Conservation (phyloP, 441 rosid species). For the Brassica hybrid region DNA sequence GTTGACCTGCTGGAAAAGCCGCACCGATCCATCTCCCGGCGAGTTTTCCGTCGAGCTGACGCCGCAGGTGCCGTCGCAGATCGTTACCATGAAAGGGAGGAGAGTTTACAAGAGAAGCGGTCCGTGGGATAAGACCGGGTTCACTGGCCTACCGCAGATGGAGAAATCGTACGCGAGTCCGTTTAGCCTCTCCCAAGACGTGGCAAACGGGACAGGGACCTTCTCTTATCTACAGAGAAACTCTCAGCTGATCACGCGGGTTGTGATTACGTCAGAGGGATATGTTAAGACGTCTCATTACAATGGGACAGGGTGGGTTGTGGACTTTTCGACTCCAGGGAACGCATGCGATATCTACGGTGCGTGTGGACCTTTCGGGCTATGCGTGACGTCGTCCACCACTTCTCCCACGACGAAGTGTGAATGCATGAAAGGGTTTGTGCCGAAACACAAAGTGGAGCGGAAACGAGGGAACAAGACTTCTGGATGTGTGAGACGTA, state of each 20-base stretch:
- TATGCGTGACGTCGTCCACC: neutral
- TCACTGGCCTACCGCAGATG: constrained; percentile 39
- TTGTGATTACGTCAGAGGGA: constrained; percentile 17
- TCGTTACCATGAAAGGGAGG: constrained; percentile 31
- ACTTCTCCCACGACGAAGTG: constrained; percentile 38
- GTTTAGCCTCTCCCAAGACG: constrained; percentile 22
- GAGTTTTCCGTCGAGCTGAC: constrained; percentile 27
- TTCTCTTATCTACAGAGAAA: neutral
- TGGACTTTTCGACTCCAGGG: constrained; percentile 5
- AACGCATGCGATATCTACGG: constrained; percentile 11
- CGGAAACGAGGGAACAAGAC: constrained; percentile 43
- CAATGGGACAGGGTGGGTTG: constrained; percentile 9
- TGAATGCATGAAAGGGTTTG: constrained; percentile 29
- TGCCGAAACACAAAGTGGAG: constrained; percentile 35
- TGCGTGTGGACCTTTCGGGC: constrained; percentile 14
- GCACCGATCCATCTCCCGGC: constrained; percentile 43
- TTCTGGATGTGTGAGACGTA: constrained; percentile 38
- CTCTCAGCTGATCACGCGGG: neutral
- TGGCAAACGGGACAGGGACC: constrained; percentile 7
- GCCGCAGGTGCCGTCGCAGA: constrained; percentile 24
- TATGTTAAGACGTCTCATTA: neutral
- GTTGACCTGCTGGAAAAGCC: constrained; percentile 42
- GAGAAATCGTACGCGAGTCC: constrained; percentile 21
- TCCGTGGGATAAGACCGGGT: constrained; percentile 41
- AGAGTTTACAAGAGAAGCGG: constrained; percentile 39